Conservation (phyloP, 768 basidiomycete species). For the Boletus rubropictus region DNA sequence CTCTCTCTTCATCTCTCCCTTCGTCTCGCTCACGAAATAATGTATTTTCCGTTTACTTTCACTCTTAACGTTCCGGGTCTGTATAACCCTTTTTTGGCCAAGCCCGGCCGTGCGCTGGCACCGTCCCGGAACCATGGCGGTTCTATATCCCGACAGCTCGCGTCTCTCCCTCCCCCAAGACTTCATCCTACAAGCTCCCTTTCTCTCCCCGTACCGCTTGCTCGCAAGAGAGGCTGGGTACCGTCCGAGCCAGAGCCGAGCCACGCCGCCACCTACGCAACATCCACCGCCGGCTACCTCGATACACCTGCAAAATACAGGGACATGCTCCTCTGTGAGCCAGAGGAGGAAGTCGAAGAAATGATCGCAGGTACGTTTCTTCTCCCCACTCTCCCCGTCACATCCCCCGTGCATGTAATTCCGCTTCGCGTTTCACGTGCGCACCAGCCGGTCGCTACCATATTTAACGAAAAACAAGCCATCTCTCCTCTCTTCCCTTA, state of each 20-base stretch:
- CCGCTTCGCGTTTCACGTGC: slow-evolving; percentile 16
- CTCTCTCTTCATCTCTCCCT: background rate
- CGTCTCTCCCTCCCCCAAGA: slow-evolving; percentile 14
- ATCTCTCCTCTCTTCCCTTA: slow-evolving; percentile 9
- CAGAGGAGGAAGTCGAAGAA: slow-evolving; percentile 41
- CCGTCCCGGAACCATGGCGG: slow-evolving; percentile 26
- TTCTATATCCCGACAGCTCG: slow-evolving; percentile 19
- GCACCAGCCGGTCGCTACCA: slow-evolving; percentile 3
- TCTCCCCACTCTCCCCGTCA: slow-evolving; percentile 1
- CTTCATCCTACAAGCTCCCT: slow-evolving; percentile 13
- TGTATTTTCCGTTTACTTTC: slow-evolving; percentile 72
- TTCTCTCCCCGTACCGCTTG: slow-evolving; percentile 36
- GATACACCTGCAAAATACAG: slow-evolving; percentile 64
- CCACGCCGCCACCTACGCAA: slow-evolving; percentile 43
- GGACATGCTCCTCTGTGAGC: slow-evolving; percentile 28
- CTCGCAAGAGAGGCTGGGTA: slow-evolving; percentile 69
- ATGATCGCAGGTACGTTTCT: slow-evolving; percentile 39
- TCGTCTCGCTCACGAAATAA: slow-evolving; percentile 22
- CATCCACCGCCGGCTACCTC: slow-evolving; percentile 59
- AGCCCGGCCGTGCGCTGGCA: slow-evolving; percentile 13
- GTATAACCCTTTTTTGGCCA: slow-evolving; percentile 54
- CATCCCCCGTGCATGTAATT: slow-evolving; percentile 18
- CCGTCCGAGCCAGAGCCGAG: slow-evolving; percentile 55
- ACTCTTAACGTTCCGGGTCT: slow-evolving; percentile 58
- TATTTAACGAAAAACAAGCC: slow-evolving; percentile 15